These are phyloP conservation scores for Thraustochytrium striatum DNA, from an alignment of 352 stramenopile species.

Conservation along the genomic window DNA sequence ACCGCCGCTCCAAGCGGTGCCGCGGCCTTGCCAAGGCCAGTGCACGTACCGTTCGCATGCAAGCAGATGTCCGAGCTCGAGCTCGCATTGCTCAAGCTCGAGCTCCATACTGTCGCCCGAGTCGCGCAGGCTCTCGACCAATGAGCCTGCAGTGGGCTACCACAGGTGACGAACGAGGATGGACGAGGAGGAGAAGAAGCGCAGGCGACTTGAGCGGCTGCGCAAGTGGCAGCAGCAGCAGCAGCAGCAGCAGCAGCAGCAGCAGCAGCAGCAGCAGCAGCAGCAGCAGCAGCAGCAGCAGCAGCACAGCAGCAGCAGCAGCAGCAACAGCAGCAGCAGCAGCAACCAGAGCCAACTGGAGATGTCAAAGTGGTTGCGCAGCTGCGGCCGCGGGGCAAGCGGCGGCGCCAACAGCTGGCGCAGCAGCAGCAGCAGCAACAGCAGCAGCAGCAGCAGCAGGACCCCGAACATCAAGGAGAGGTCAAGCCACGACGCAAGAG, in stretches of 20 bases:
- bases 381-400: neutral
- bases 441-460: neutral
- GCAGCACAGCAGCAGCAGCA: too few species aligned
- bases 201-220: neutral
- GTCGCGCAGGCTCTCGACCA: too few species aligned
- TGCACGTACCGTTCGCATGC: too few species aligned
- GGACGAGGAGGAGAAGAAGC: neutral
- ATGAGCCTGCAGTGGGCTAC: too few species aligned
- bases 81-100: too few species aligned
- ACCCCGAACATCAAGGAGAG: neutral
- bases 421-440: conserved; percentile 6
- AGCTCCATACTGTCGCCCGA: too few species aligned
- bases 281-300: neutral
- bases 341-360: neutral
- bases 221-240: neutral
- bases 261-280: neutral
- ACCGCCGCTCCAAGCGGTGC: too few species aligned
- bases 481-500: neutral
- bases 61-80: too few species aligned
- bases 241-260: neutral
- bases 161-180: neutral
- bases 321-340: too few species aligned
- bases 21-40: too few species aligned
- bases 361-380: too few species aligned
- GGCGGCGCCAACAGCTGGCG: neutral